Conservation (phyloP, 2,329 filamentous ascomycete genomes). For the Neocucurbitaria cava region DNA sequence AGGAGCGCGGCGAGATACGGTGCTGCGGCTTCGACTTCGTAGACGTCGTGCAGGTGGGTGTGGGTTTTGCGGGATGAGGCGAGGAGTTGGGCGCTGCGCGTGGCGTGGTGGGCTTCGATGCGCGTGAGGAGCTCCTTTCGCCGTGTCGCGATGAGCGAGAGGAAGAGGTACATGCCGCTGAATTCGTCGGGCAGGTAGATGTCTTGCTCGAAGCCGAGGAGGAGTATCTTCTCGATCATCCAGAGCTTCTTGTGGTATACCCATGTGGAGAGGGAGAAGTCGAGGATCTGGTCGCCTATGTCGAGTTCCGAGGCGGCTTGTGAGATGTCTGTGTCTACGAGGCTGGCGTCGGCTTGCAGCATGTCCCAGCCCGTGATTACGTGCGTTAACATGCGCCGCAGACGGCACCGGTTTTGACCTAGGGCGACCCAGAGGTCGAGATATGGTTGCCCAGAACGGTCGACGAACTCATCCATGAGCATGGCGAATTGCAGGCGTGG, state of each 20-base stretch:
- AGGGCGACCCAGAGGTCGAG: slow-evolving; percentile 83
- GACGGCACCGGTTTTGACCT: slow-evolving; percentile 88
- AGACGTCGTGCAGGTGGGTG: slow-evolving; percentile 11
- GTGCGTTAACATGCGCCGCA: slow-evolving; percentile 89
- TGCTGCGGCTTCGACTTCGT: slow-evolving; percentile 16
- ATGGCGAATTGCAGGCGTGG: slow-evolving; percentile 73
- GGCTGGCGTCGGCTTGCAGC: slow-evolving; percentile 71
- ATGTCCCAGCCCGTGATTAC: slow-evolving; percentile 82
- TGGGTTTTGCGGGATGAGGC: not conserved
- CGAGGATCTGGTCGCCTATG: slow-evolving; percentile 58
- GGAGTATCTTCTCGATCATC: slow-evolving; percentile 84
- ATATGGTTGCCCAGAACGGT: slow-evolving; percentile 69
- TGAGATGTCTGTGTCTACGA: slow-evolving; percentile 59
- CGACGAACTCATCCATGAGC: slow-evolving; percentile 71
- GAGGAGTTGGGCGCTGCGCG: slow-evolving; percentile 6
- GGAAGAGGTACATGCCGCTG: slow-evolving; percentile 81
- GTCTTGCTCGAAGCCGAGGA: slow-evolving; percentile 92
- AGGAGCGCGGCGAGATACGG: slow-evolving; percentile 35
- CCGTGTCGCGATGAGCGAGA: slow-evolving; percentile 33
- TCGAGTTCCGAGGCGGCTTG: slow-evolving; percentile 41
- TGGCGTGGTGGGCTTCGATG: slow-evolving; percentile 23
- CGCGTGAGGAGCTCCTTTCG: slow-evolving; percentile 28
- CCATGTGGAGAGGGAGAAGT: slow-evolving; percentile 85
- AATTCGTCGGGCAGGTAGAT: slow-evolving; percentile 88
- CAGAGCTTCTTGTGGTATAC: slow-evolving; percentile 88